A percentile compares a stretch with the other conserved stretches of the same genome.
These are phyloP conservation scores for Phytophthora pinifolia DNA, from an alignment of 352 stramenopile species.

Conservation along the genomic window DNA sequence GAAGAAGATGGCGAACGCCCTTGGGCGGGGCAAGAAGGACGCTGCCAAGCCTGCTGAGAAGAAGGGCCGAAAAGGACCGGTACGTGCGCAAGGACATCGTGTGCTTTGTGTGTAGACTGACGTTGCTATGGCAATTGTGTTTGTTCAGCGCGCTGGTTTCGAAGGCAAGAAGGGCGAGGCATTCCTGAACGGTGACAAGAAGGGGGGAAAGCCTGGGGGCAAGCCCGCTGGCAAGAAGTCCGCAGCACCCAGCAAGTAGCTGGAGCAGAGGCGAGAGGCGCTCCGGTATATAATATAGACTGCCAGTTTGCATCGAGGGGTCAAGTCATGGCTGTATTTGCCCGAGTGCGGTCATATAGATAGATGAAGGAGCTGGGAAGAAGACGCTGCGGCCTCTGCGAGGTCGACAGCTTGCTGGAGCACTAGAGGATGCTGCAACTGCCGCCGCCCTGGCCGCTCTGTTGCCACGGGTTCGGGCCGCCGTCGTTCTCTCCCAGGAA, in stretches of 20 bases:
- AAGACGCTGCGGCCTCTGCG: background rate
- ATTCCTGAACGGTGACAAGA: conserved; percentile 73
- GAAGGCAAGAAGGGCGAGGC: conserved; percentile 80
- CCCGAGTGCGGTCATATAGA: conserved; percentile 17
- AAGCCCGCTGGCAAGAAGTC: conserved; percentile 23
- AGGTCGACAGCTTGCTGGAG: background rate
- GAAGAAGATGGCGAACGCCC: conserved; percentile 47
- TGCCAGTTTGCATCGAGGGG: conserved; percentile 26
- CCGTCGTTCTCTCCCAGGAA: conserved; percentile 77
- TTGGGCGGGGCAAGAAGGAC: conserved; percentile 29
- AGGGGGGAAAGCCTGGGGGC: conserved; percentile 26
- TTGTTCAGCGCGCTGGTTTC: conserved; percentile 61
- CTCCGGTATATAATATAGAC: conserved; percentile 47
- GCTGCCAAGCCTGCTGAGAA: conserved; percentile 37
- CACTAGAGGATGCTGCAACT: conserved; percentile 66
- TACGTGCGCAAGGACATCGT: conserved; percentile 18
- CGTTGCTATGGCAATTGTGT: conserved; percentile 1
- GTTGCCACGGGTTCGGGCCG: conserved; percentile 68
- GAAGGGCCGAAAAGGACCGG: conserved; percentile 41
- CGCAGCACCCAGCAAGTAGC: conserved; percentile 36
- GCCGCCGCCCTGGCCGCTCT: conserved; percentile 59
- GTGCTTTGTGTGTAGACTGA: conserved; percentile 8
- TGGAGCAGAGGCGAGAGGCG: conserved; percentile 32
- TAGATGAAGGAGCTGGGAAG: conserved; percentile 14
- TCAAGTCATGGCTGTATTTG: conserved; percentile 13